Evolutionary conservation across 2,329 filamentous ascomycete species (phyloP), one percentile per base, ranked within the genome.

Genomic region (Dactylellina sp.): DNA sequence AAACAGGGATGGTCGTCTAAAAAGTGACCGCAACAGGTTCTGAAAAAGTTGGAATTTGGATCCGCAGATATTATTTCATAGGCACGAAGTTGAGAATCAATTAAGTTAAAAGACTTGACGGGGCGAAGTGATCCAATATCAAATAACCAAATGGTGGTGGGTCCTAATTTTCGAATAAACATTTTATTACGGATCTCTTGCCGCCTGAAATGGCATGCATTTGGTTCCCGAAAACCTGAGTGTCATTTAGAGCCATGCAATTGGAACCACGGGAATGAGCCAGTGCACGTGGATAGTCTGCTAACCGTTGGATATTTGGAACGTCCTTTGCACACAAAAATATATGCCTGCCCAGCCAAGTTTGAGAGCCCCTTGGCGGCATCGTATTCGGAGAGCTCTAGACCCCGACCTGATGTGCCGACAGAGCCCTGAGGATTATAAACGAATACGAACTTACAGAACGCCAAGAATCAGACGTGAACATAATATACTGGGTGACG

Each of bases 331-430:
- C 28, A 9, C 4, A 32, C 4, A 32, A 18, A 11, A 35, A 16
- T 18, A 11, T n/a, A 25, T 16, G 24, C 49, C 35, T 32, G 5
- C 6, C 25, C n/a, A 16, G 35, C 35, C 32, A 50, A 53, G 22
- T 9, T 32, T 42, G 40, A 25, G 24, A 59, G 18, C 7, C 44
- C 55, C 60, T 72, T 72, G 65, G 65, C 65, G 32, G 24, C 20
- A 46, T 72, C 60, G 68, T 72, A 65, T 72, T 65, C 44, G 61
- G 66, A 35, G 55, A 72, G 49, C 52, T 59, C 53, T 39, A 64
- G 25, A 24, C 50, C 46, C 47, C 35, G 39, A 59, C 37, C 22
- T 18, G 25, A 61, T 42, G 46, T 71, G 68, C 68, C 60, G 68
- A 61, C 42, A 47, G 40, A 64, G 20, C 37, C 11, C 32, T 57